Conservation (phyloP, 2,329 filamentous ascomycete species). For the Colletotrichum aenigma region DNA sequence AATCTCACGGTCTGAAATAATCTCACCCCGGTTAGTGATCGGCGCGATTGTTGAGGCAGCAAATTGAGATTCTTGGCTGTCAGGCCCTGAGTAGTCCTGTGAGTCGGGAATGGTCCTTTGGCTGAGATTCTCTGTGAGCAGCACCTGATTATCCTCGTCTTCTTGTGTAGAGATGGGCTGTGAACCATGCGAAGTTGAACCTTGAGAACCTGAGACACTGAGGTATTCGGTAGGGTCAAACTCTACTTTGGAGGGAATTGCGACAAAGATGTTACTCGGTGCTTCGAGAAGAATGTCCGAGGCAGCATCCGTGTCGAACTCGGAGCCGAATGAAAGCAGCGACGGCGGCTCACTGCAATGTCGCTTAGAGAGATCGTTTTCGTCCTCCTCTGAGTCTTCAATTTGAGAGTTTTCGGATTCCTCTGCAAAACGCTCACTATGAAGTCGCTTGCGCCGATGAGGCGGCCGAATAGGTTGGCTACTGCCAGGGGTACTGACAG, state of each 20-base stretch:
- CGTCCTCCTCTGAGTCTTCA: background rate
- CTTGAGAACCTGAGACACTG: slow-evolving; percentile 32
- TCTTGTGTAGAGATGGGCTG: slow-evolving; percentile 39
- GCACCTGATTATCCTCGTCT: slow-evolving; percentile 34
- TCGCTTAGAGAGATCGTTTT: background rate
- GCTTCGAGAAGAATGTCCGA: slow-evolving; percentile 10
- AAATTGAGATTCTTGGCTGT: background rate
- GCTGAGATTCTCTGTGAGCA: slow-evolving; percentile 34
- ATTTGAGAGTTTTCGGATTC: background rate
- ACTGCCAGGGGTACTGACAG: background rate
- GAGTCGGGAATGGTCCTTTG: slow-evolving; percentile 48
- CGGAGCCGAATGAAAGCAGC: slow-evolving; percentile 2
- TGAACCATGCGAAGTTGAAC: slow-evolving; percentile 30
- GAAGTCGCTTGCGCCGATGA: background rate
- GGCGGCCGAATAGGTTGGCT: slow-evolving; percentile 12
- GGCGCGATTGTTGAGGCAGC: background rate
- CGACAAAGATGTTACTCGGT: slow-evolving; percentile 23
- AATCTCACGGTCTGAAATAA: background rate
- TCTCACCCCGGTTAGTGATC: background rate
- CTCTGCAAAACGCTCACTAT: background rate
- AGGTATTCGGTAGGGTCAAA: slow-evolving; percentile 40
- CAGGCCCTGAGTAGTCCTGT: slow-evolving; percentile 32
- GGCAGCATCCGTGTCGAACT: slow-evolving; percentile 11
- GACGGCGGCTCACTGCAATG: slow-evolving; percentile 3
- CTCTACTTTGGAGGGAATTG: slow-evolving; percentile 31